Percentiles rank a stretch among this genome's conserved stretches.
These are phyloP conservation scores for Ogataea hybrid DNA, from an alignment of 1,139 yeast genomes.

Conservation along the genomic window DNA sequence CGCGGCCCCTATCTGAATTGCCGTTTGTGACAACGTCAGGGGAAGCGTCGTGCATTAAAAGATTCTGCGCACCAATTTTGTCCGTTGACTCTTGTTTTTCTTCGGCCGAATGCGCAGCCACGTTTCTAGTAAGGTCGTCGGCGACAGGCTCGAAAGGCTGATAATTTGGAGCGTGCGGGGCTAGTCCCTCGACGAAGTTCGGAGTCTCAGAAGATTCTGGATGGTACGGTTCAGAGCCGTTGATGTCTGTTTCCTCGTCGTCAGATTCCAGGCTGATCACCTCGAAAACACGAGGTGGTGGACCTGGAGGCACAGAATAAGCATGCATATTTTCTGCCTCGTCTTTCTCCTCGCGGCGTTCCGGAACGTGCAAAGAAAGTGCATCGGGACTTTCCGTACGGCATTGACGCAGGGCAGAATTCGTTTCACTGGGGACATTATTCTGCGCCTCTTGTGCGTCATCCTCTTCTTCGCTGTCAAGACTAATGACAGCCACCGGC, in stretches of 20 bases:
- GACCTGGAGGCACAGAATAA: not conserved
- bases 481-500: conserved; percentile 6
- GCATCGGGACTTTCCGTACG: too few relatives aligned
- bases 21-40: not conserved
- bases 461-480: conserved; percentile 5
- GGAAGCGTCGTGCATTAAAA: not conserved
- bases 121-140: too few relatives aligned
- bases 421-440: too few relatives aligned
- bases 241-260: not conserved
- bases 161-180: too few relatives aligned
- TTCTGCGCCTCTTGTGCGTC: not conserved
- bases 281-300: not conserved
- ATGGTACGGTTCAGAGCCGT: not conserved
- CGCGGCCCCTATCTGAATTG: not conserved
- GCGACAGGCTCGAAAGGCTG: too few relatives aligned
- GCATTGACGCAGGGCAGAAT: too few relatives aligned
- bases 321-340: not conserved
- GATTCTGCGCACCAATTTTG: not conserved
- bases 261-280: not conserved
- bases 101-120: too few relatives aligned
- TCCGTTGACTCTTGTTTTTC: not conserved
- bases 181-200: too few relatives aligned
- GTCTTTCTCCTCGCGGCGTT: too few relatives aligned
- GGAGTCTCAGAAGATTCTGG: too few relatives aligned
- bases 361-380: too few relatives aligned